Evolutionary conservation across 352 stramenopile species (phyloP).

Genomic region (Pythium angustatum): DNA sequence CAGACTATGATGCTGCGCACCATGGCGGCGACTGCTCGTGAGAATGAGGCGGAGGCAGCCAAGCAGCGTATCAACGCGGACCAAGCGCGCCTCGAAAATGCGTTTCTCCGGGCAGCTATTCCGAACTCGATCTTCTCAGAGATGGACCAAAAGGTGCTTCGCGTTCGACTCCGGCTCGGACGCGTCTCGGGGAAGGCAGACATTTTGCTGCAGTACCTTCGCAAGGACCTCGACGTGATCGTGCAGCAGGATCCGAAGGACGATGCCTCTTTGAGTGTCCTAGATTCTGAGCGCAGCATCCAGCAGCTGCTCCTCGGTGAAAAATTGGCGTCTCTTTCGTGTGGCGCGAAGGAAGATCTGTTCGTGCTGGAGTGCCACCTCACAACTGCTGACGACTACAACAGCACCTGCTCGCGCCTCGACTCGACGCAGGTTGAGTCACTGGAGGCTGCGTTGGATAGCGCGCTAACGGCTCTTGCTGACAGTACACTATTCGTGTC

Average conservation of each 20-base stretch:
- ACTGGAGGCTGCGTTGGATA: conserved; percentile 64
- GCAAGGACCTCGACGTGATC: conserved; percentile 59
- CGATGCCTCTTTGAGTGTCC: conserved; percentile 27
- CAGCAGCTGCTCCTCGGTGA: conserved; percentile 62
- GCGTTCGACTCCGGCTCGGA: conserved; percentile 61
- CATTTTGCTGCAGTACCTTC: conserved; percentile 66
- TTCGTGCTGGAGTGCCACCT: conserved; percentile 77
- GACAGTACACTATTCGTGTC: conserved; percentile 55
- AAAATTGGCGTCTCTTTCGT: conserved; percentile 58
- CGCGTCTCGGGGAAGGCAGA: conserved; percentile 69
- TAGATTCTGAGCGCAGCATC: conserved; percentile 42
- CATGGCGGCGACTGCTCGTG: conserved; percentile 53
- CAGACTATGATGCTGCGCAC: conserved; percentile 74
- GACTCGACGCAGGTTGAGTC: conserved; percentile 42
- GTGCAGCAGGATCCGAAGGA: conserved; percentile 46
- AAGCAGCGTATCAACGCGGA: conserved; percentile 72
- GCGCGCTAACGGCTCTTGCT: conserved; percentile 50
- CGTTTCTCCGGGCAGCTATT: conserved; percentile 65
- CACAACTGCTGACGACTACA: conserved; percentile 65
- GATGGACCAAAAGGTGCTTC: conserved; percentile 71
- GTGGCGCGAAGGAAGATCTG: conserved; percentile 64
- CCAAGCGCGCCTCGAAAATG: conserved; percentile 64
- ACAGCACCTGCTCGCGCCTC: conserved; percentile 34
- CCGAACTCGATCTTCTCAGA: conserved; percentile 75
- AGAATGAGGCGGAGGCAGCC: conserved; percentile 67